Conservation (phyloP, 2,329 filamentous ascomycete genomes). For the Byssoonygena ceratinophila region DNA sequence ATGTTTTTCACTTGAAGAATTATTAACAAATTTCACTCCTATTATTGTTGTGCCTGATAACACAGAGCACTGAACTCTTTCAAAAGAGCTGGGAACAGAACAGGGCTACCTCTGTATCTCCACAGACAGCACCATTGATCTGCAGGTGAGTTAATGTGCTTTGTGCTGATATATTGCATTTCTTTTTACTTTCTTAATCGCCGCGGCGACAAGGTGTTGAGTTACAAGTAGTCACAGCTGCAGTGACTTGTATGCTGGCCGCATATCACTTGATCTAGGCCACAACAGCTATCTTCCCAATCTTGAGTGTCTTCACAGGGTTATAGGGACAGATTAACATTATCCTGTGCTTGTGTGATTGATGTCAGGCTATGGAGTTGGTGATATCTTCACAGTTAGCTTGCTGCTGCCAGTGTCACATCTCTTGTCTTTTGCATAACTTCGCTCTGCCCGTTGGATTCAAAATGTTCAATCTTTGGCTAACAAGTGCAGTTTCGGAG, state of each 20-base stretch:
- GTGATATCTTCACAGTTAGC: too few species aligned
- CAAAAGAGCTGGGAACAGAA: neutral
- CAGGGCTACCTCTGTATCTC: neutral
- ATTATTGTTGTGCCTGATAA: neutral
- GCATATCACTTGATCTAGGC: too few species aligned
- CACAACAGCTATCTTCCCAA: too few species aligned
- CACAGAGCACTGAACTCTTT: too few species aligned
- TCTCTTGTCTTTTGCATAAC: neutral
- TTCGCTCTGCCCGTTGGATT: neutral
- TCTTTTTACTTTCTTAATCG: neutral
- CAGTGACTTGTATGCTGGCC: neutral
- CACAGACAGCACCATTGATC: neutral
- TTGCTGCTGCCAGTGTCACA: neutral
- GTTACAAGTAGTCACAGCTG: neutral
- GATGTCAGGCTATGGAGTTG: too few species aligned
- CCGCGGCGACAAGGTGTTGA: neutral
- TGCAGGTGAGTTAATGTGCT: constrained; percentile 1
- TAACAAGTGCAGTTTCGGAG: neutral
- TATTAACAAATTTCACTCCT: neutral
- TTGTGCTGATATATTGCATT: neutral
- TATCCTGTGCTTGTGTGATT: too few species aligned
- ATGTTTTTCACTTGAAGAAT: neutral
- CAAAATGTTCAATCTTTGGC: neutral
- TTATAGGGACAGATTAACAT: too few species aligned
- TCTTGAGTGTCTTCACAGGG: too few species aligned